phyloP scores from a whole-genome alignment of 192 early-diverging fungal species.

The Mycoemilia scoparia region DNA sequence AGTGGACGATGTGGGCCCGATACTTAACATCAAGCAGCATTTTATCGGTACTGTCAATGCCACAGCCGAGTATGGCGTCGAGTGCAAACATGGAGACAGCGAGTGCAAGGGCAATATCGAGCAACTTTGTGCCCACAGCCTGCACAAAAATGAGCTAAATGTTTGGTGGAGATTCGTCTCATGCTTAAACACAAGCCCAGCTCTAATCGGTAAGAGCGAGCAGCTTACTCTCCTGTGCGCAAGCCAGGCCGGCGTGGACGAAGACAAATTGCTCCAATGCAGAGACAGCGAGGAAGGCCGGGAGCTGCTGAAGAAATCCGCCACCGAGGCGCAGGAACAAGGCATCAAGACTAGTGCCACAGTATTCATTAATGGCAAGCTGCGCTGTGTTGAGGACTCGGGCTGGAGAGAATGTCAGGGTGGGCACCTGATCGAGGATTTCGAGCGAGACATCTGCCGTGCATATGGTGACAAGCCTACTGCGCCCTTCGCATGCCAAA shows the following conservation, averaged over 20 bases:
- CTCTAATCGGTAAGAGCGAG: constrained; percentile 8
- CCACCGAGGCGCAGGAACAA: constrained; percentile 22
- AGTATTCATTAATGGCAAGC: constrained; percentile 36
- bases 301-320: constrained; percentile 27
- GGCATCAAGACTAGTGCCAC: constrained; percentile 38
- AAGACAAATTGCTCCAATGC: constrained; percentile 23
- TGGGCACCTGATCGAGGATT: constrained; percentile 13
- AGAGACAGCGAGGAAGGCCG: constrained; percentile 15
- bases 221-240: constrained; percentile 16
- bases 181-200: constrained; percentile 12
- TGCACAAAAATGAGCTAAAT: constrained; percentile 10
- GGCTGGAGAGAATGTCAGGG: constrained; percentile 26
- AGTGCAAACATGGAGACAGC: constrained; percentile 31
- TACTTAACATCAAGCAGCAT: constrained; percentile 24
- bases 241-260: constrained; percentile 18
- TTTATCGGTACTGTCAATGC: constrained; percentile 26
- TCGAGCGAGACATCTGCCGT: constrained; percentile 25
- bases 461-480: no score
- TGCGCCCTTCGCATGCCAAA: no score
- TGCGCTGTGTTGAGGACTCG: constrained; percentile 41
- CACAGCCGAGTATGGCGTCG: constrained; percentile 9
- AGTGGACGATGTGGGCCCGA: constrained; percentile 22
- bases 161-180: constrained; percentile 20
- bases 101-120: constrained; percentile 34
- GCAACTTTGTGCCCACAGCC: constrained; percentile 18